Conservation (phyloP, 495 filamentous ascomycete species). For the Aspergillus avenaceus region DNA sequence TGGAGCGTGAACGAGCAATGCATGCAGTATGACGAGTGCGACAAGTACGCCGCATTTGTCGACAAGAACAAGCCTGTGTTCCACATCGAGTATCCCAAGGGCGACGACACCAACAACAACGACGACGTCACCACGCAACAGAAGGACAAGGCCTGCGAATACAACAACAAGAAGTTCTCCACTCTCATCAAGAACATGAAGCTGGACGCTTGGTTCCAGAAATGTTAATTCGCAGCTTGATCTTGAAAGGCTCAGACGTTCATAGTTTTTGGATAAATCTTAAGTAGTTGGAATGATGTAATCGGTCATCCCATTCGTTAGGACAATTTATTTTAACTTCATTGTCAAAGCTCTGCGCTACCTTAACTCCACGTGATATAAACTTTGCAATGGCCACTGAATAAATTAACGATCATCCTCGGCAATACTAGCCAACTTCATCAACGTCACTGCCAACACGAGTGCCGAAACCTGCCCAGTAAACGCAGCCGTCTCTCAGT, state of each 20-base stretch:
- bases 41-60: constrained; percentile 52
- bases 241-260: too few relatives aligned
- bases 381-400: too few relatives aligned
- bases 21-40: constrained; percentile 55
- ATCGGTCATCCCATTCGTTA: background rate
- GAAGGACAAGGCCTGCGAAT: constrained; percentile 33
- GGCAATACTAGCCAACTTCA: background rate
- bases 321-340: background rate
- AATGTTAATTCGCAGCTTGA: too few relatives aligned
- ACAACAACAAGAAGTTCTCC: constrained; percentile 45
- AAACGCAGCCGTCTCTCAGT: too few relatives aligned
- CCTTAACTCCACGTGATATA: background rate
- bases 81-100: constrained; percentile 66
- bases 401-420: background rate
- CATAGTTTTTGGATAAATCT: background rate
- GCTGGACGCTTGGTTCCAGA: constrained; percentile 55
- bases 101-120: constrained; percentile 35
- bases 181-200: constrained; percentile 63
- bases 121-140: constrained; percentile 22
- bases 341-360: background rate
- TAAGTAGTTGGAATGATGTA: constrained; percentile 4
- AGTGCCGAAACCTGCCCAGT: too few relatives aligned
- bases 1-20: constrained; percentile 76
- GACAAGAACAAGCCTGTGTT: constrained; percentile 63
- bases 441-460: background rate